Evolutionary conservation across 2,329 filamentous ascomycete genomes (phyloP).

Genomic region (Cordyceps farinosa): DNA sequence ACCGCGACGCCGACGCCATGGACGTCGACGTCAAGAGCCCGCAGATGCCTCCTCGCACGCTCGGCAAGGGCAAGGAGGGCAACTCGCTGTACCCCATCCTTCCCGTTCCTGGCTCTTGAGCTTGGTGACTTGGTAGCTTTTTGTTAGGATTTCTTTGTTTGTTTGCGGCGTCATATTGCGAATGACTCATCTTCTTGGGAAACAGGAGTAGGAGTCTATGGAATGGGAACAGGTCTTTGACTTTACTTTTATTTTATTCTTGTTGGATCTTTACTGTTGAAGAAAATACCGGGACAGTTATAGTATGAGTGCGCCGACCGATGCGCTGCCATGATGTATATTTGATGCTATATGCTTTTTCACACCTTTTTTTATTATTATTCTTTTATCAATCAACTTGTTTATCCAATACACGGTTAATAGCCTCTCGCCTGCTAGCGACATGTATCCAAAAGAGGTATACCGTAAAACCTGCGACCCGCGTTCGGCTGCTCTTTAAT

Average conservation of each 20-base stretch:
- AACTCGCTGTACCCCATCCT: constrained; percentile 40
- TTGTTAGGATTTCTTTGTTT: constrained; percentile 8
- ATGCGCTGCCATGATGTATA: constrained; percentile 7
- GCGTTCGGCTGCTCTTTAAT: too few species aligned
- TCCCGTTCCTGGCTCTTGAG: constrained; percentile 35
- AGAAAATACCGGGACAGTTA: background rate
- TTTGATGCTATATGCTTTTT: background rate
- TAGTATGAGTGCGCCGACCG: background rate
- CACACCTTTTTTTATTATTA: background rate
- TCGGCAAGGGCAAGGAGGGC: constrained; percentile 27
- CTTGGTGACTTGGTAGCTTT: background rate
- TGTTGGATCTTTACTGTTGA: background rate
- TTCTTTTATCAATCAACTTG: background rate
- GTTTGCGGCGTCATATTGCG: background rate
- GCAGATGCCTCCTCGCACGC: constrained; percentile 21
- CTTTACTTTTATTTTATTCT: background rate
- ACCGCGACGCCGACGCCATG: constrained; percentile 31
- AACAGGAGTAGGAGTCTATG: background rate
- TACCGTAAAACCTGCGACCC: too few species aligned
- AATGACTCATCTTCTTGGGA: background rate
- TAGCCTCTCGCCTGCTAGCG: too few species aligned
- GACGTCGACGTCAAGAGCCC: constrained; percentile 36
- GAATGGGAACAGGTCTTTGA: background rate
- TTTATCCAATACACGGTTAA: background rate
- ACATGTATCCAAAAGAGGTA: too few species aligned